Base-by-base conservation (phyloP, 306 rosid genomes). In the Acacia melanoxylon region DNA sequence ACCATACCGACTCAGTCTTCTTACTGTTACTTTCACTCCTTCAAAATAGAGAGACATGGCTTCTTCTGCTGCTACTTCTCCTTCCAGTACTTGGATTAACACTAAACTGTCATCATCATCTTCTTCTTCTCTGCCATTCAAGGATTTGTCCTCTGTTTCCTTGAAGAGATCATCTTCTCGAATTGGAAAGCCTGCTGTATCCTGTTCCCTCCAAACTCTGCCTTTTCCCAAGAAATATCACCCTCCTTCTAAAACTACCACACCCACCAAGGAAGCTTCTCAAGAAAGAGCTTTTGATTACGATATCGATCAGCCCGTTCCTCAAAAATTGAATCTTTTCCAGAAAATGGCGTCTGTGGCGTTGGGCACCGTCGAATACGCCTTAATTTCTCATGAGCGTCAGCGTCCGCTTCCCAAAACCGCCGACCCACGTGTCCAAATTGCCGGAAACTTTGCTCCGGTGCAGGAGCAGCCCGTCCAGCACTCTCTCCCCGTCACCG, bases 381-480 rank as follows among this genome's bases (percentile, higher is more conserved):
- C 94, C 19, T 51, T 95, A 24, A 85, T 87, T 29, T 78, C 88
- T 1, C 85, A 73, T 7, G 99, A 93, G 70, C 76, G 82, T 3
- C 81, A 90, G 52, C 87, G 82, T 78, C 92, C 94, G 0, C 91
- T 95, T 2, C 99, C 99, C 0, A 95, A 89, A 78, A 95, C 99
- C 13, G 91, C 97, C 0, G 99, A 95, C 91, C 99, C 99, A 0
- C 65, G 83, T 4, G 94, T 93, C 75, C 99, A 95, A 82, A 95
- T 95, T 20, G 91, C 97, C 24, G 99, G 99, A 0, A 95, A 95
- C 79, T 93, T 95, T 70, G 97, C 98, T 19, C 98, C 99, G 0
- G 99, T 95, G 11, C 91, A 89, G 49, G 99, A 95, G 74, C 86
- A 81, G 0, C 82, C 92, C 0, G 89, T 85, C 3, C 73, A 68